Evolutionary conservation across 345 rosid genomes (phyloP).

Genomic region (Populus deltoides): DNA sequence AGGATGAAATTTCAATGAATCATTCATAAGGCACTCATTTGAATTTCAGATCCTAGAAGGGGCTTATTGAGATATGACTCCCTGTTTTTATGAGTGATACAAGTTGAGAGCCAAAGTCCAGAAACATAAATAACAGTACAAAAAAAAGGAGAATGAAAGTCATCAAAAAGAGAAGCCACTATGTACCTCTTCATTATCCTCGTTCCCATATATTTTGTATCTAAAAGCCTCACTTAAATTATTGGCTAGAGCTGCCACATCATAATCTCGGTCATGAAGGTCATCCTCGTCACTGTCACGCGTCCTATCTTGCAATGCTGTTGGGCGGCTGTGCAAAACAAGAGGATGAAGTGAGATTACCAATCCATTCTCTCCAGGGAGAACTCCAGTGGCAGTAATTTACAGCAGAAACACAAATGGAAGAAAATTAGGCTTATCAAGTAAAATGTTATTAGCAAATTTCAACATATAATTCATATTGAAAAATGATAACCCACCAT

Average conservation of each 20-base stretch:
- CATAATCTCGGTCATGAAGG: slow-evolving; percentile 84
- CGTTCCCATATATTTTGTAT: slow-evolving; percentile 84
- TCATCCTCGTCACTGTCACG: slow-evolving; percentile 95
- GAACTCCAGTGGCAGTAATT: background rate
- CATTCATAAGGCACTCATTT: background rate
- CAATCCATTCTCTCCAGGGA: background rate
- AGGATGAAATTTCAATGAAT: background rate
- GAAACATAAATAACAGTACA: background rate
- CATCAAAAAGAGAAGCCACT: background rate
- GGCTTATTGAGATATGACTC: background rate
- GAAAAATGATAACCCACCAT: background rate
- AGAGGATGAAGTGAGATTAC: background rate
- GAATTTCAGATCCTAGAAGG: background rate
- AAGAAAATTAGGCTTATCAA: background rate
- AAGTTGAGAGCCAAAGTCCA: background rate
- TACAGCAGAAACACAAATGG: background rate
- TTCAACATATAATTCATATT: background rate
- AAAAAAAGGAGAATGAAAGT: background rate
- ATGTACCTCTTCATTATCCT: slow-evolving; percentile 75
- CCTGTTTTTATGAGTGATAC: background rate
- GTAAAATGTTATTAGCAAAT: background rate
- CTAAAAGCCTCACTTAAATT: slow-evolving; percentile 86
- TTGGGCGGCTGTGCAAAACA: slow-evolving; percentile 71
- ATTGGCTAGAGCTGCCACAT: slow-evolving; percentile 92
- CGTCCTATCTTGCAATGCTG: slow-evolving; percentile 85